A percentile compares a stretch with the other conserved stretches of the same genome.
Conservation (phyloP, 192 early-diverging fungal genomes). For the Coemansia sp. region DNA sequence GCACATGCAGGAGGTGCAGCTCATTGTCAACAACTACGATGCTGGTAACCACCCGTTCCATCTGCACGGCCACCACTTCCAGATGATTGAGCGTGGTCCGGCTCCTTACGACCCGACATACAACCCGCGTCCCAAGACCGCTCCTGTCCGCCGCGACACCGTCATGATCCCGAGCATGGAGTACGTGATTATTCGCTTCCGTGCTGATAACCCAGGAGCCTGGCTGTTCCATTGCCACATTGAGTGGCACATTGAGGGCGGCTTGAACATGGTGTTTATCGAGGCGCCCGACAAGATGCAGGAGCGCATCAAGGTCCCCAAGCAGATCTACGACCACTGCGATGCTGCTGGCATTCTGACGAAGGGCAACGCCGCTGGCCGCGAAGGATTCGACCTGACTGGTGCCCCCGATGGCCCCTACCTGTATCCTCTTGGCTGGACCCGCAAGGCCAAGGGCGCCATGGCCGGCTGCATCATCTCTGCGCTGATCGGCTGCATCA, state of each 20-base stretch:
- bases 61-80: conserved; percentile 81
- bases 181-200: conserved; percentile 68
- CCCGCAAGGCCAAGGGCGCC: conserved; percentile 64
- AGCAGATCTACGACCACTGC: conserved; percentile 63
- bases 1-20: conserved; percentile 62
- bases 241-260: conserved; percentile 59
- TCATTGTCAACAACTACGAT: conserved; percentile 74
- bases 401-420: conserved; percentile 55
- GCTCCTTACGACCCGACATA: conserved; percentile 55
- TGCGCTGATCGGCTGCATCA: conserved; percentile 68
- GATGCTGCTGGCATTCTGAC: conserved; percentile 53
- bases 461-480: conserved; percentile 67
- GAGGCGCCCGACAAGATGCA: conserved; percentile 69
- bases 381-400: conserved; percentile 58
- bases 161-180: conserved; percentile 64
- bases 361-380: conserved; percentile 73
- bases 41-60: conserved; percentile 75
- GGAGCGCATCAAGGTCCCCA: conserved; percentile 52
- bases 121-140: conserved; percentile 36
- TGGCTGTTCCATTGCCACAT: conserved; percentile 88
- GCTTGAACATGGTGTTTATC: conserved; percentile 66
- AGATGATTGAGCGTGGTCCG: conserved; percentile 63
- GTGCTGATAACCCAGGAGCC: conserved; percentile 75
- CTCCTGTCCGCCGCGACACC: conserved; percentile 72
- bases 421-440: conserved; percentile 57